Evolutionary conservation across 1,284 basidiomycete species (phyloP).

Genomic region (Cystobasidium slooffiae): DNA sequence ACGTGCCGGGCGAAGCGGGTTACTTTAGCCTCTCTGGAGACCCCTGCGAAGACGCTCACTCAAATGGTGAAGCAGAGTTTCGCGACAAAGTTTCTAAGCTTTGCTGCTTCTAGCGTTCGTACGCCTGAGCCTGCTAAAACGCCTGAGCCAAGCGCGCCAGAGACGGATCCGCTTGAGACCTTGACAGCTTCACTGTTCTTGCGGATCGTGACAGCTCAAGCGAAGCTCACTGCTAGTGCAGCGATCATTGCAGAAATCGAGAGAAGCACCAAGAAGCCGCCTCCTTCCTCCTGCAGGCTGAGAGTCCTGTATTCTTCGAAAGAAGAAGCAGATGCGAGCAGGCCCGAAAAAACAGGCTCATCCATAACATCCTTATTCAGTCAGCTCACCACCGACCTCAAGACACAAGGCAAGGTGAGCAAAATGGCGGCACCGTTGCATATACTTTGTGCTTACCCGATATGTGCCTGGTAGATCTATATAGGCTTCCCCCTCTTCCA

Average conservation of each 20-base stretch:
- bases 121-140: slow-evolving; percentile 47
- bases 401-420: slow-evolving; percentile 39
- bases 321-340: slow-evolving; percentile 75
- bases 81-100: slow-evolving; percentile 54
- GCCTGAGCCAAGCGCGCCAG: slow-evolving; percentile 52
- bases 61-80: slow-evolving; percentile 56
- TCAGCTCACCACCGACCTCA: slow-evolving; percentile 55
- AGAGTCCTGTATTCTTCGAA: slow-evolving; percentile 91
- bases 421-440: background rate
- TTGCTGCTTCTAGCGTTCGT: slow-evolving; percentile 45
- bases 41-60: slow-evolving; percentile 50
- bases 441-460: background rate
- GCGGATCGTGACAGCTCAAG: slow-evolving; percentile 79
- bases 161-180: slow-evolving; percentile 64
- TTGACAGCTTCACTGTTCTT: slow-evolving; percentile 72
- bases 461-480: slow-evolving; percentile 55
- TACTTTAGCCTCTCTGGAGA: slow-evolving; percentile 57
- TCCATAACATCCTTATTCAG: slow-evolving; percentile 61
- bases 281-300: slow-evolving; percentile 76
- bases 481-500: slow-evolving; percentile 69
- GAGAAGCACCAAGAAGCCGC: slow-evolving; percentile 92
- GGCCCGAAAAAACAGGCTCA: slow-evolving; percentile 63
- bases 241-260: slow-evolving; percentile 79
- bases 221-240: slow-evolving; percentile 73
- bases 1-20: slow-evolving; percentile 75